Conservation (phyloP, 805 yeast species). For the Lipomyces sp. region DNA sequence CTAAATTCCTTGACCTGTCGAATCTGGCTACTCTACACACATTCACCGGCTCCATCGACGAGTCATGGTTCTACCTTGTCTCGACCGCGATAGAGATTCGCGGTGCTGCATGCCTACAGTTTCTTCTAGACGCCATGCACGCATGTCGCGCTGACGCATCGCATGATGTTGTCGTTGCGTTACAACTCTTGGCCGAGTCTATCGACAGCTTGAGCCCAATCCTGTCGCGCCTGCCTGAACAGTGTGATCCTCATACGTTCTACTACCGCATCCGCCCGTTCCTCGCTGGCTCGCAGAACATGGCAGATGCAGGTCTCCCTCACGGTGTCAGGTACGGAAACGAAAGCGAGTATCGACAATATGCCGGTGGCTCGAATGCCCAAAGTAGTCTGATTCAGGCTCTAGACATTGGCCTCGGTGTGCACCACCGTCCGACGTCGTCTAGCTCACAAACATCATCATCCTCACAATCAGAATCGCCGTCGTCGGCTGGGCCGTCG, state of each 20-base stretch:
- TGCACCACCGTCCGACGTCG: constrained; percentile 74
- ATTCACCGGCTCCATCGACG: constrained; percentile 89
- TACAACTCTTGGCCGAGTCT: constrained; percentile 72
- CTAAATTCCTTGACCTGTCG: constrained; percentile 65
- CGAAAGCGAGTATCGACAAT: constrained; percentile 43
- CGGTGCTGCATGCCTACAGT: constrained; percentile 72
- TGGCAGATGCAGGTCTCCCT: constrained; percentile 82
- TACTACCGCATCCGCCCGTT: constrained; percentile 86
- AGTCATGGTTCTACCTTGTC: constrained; percentile 90
- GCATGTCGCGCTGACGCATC: constrained; percentile 57
- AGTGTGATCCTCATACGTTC: constrained; percentile 93
- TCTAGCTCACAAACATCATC: constrained; percentile 7
- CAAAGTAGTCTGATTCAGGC: constrained; percentile 90
- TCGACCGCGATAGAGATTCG: constrained; percentile 83
- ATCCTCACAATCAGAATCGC: constrained; percentile 45
- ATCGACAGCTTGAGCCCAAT: constrained; percentile 76
- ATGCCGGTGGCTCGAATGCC: constrained; percentile 90
- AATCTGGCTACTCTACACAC: constrained; percentile 80
- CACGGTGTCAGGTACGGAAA: constrained; percentile 74
- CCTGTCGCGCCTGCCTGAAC: constrained; percentile 82
- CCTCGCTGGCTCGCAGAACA: constrained; percentile 92
- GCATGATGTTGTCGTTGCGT: constrained; percentile 49
- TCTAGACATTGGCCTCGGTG: constrained; percentile 73
- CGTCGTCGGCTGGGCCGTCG: constrained; percentile 41
- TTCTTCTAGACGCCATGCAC: constrained; percentile 70